A percentile compares a stretch with the other conserved stretches of the same genome.
These are phyloP conservation scores for Oropetium thomaeum DNA, from an alignment of 176 grass and related monocot species.

Conservation along the genomic window DNA sequence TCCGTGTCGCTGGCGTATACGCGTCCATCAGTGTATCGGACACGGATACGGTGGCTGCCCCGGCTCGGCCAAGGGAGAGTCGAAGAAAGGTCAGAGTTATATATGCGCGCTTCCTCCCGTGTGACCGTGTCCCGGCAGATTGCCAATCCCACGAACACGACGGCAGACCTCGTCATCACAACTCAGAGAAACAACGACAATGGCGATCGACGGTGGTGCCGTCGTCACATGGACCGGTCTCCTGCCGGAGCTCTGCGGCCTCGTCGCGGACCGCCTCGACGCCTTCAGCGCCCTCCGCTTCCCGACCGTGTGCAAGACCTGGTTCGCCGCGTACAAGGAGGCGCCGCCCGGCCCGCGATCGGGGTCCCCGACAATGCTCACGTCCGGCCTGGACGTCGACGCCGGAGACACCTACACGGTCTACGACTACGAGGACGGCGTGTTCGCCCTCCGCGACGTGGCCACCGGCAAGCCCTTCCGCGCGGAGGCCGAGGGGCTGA, in stretches of 20 bases:
- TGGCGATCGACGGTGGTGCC: neutral
- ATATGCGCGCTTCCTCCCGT: too few species aligned
- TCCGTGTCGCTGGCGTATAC: too few species aligned
- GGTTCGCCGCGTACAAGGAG: neutral
- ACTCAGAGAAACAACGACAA: neutral
- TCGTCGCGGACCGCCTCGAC: constrained; percentile 18
- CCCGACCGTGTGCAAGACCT: neutral
- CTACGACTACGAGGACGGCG: neutral
- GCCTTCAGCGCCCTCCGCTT: neutral
- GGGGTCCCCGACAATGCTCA: constrained; percentile 10
- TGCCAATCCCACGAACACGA: too few species aligned
- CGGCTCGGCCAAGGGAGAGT: too few species aligned
- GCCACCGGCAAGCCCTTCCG: neutral
- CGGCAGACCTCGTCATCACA: too few species aligned
- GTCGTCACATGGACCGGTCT: neutral
- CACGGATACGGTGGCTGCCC: too few species aligned
- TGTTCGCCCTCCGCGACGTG: constrained; percentile 5
- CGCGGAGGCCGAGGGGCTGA: neutral
- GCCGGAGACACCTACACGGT: neutral
- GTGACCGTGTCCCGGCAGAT: too few species aligned
- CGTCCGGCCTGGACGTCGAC: neutral
- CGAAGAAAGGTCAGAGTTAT: too few species aligned
- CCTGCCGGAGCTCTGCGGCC: constrained; percentile 12
- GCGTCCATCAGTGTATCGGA: too few species aligned
- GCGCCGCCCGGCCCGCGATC: neutral